Evolutionary conservation across 805 yeast species (phyloP), one percentile per base, ranked within the genome.

Genomic region (Saccharomycopsis schoenii): DNA sequence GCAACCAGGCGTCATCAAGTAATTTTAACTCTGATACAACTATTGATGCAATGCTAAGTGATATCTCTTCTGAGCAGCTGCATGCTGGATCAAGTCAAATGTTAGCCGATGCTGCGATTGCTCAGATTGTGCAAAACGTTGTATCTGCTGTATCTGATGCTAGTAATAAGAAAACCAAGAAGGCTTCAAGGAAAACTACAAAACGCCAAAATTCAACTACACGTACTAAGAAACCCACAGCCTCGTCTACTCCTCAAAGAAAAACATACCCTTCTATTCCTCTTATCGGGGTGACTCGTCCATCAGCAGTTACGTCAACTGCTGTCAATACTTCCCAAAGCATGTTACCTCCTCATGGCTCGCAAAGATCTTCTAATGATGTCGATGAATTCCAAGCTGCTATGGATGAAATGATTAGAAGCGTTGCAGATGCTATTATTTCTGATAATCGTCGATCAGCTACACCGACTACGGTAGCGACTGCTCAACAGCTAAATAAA

Each of bases 81-180:
- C 52, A 47, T 1, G 10, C 11, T 12, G 52, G 52, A 12, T 47
- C 52, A 21, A 47, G 42, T 15, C 19, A 25, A 19, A 24, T 47
- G 52, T 19, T 58, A 14, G 62, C 62, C n/a, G 61, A 62, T 19
- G 61, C 61, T 9, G 63, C 65, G 4, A 62, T 62, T 43, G 60
- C 65, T 1, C 61, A 60, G 50, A 62, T 62, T 36, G 65, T 62
- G 19, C 56, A 56, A 54, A 62, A 60, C 41, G 65, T 62, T 41
- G 56, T 25, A n/a, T 43, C 58, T 56, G 61, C 51, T 3, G 58
- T 59, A 15, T 61, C 41, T 24, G 52, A 40, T 42, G 24, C 47
- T 10, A 58, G 50, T 17, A 43, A 15, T 14, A 15, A 24, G 37
- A 50, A 55, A 34, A 12, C 25, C 19, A 37, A 59, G 40, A 42